Conservation (phyloP, 2,329 filamentous ascomycete genomes). For the Hypoxylon sp. region DNA sequence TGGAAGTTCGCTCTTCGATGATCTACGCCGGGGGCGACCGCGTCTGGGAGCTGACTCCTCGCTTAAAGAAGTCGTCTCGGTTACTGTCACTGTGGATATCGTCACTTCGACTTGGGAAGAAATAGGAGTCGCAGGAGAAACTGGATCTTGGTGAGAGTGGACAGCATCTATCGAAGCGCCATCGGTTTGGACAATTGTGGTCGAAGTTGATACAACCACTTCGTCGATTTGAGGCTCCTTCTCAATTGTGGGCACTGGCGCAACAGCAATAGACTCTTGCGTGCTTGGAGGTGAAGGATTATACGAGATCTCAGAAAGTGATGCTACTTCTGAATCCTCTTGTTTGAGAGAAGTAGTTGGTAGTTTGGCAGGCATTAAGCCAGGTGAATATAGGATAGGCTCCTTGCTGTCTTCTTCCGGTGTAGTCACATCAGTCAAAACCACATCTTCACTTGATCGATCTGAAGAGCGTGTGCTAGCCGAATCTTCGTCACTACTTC, state of each 20-base stretch:
- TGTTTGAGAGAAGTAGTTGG: constrained; percentile 44
- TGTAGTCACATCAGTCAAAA: constrained; percentile 57
- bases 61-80: constrained; percentile 2
- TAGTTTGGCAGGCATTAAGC: constrained; percentile 45
- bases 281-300: constrained; percentile 17
- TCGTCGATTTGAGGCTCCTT: constrained; percentile 1
- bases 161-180: constrained; percentile 19
- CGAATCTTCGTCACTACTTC: constrained; percentile 50
- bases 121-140: constrained; percentile 13
- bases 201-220: background rate
- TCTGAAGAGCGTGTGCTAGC: constrained; percentile 46
- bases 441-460: constrained; percentile 44
- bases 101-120: constrained; percentile 2
- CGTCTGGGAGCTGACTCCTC: constrained; percentile 30
- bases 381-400: constrained; percentile 49
- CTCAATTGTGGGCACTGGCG: constrained; percentile 34
- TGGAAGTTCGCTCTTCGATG: constrained; percentile 48
- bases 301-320: constrained; percentile 38
- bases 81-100: background rate
- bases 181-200: constrained; percentile 11
- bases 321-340: constrained; percentile 45
- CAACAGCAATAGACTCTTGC: constrained; percentile 33
- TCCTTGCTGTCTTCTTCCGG: constrained; percentile 59
- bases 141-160: constrained; percentile 19
- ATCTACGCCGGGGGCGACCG: constrained; percentile 36